Evolutionary conservation across 306 rosid species (phyloP).

Genomic region (Arachis hypogaea): DNA sequence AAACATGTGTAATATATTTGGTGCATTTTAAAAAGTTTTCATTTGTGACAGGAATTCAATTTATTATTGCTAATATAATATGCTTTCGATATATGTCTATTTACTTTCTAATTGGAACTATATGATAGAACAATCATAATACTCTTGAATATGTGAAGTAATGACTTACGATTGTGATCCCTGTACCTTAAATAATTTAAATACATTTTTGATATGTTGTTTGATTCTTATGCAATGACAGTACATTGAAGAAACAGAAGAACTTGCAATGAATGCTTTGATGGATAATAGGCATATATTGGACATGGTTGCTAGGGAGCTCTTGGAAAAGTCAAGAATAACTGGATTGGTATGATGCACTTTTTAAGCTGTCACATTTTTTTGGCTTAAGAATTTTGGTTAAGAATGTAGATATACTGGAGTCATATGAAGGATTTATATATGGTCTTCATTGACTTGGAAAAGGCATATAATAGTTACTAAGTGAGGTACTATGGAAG

Average conservation of each 20-base stretch:
- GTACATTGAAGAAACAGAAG: conserved; percentile 96
- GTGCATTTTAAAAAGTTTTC: neutral
- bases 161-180: conserved; percentile 7
- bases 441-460: too few species aligned
- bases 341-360: conserved; percentile 79
- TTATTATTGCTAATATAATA: conserved; percentile 12
- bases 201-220: neutral
- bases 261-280: conserved; percentile 82
- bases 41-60: conserved; percentile 16
- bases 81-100: neutral
- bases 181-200: conserved; percentile 21
- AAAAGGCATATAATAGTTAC: too few species aligned
- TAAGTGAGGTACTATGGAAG: too few species aligned
- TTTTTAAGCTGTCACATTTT: conserved; percentile 23
- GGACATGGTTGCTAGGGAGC: conserved; percentile 72
- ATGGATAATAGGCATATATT: conserved; percentile 77
- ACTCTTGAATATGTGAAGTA: conserved; percentile 25
- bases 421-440: too few species aligned
- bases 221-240: conserved; percentile 47
- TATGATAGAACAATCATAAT: neutral
- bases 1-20: conserved; percentile 4
- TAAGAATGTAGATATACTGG: too few species aligned
- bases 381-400: neutral
- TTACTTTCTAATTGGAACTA: conserved; percentile 1
- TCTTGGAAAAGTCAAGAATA: conserved; percentile 82